Evolutionary conservation across 176 grass and related monocot species (phyloP).

Genomic region (Echinochloa phyllopogon): DNA sequence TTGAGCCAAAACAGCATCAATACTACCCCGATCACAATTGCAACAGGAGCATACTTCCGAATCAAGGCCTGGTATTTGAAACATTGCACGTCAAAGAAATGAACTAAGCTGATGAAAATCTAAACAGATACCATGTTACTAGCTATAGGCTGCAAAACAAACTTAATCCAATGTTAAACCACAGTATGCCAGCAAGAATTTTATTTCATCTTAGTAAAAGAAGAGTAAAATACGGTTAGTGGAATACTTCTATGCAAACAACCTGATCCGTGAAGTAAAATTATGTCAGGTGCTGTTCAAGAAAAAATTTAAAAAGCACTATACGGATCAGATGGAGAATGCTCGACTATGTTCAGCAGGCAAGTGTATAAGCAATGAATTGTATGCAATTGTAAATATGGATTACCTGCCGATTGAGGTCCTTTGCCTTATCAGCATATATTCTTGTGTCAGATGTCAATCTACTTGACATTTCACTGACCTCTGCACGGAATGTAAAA

Average conservation of each 20-base stretch:
- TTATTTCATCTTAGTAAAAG: not conserved
- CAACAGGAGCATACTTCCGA: slow-evolving; percentile 73
- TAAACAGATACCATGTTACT: not conserved
- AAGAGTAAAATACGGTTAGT: not conserved
- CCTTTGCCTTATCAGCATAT: slow-evolving; percentile 94
- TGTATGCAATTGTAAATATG: slow-evolving; percentile 7
- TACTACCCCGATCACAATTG: slow-evolving; percentile 75
- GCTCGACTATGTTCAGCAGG: not conserved
- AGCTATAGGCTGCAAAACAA: not conserved
- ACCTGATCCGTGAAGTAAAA: not conserved
- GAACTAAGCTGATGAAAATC: not conserved
- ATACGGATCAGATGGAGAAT: not conserved
- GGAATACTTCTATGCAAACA: not conserved
- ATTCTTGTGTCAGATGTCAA: slow-evolving; percentile 88
- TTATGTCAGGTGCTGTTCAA: slow-evolving; percentile 1
- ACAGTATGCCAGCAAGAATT: not conserved
- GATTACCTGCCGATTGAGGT: slow-evolving; percentile 88
- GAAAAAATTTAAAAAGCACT: slow-evolving; percentile 11
- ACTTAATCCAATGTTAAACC: not conserved
- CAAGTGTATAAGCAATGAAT: slow-evolving; percentile 12
- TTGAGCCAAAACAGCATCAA: slow-evolving; percentile 74
- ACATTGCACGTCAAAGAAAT: not conserved
- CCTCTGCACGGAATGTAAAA: slow-evolving; percentile 65
- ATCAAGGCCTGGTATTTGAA: slow-evolving; percentile 65
- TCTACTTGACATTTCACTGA: slow-evolving; percentile 91